Conservation (phyloP, 2,329 filamentous ascomycete genomes). For the Pezicula radicicola region DNA sequence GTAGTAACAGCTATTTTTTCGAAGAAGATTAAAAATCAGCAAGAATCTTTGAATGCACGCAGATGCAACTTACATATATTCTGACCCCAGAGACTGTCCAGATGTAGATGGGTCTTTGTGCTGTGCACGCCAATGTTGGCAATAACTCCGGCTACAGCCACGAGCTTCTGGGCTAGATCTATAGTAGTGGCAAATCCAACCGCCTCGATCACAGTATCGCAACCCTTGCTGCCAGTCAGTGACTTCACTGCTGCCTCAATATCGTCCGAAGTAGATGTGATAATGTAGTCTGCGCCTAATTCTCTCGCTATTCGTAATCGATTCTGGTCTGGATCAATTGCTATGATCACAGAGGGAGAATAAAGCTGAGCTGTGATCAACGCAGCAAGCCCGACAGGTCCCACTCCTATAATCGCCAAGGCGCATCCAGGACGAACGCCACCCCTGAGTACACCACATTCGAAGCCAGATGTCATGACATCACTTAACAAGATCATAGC, state of each 20-base stretch:
- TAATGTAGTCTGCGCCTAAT: slow-evolving; percentile 44
- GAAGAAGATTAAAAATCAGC: background rate
- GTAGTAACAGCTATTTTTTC: slow-evolving; percentile 42
- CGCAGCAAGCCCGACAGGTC: slow-evolving; percentile 49
- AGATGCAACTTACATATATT: slow-evolving; percentile 44
- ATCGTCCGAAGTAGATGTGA: slow-evolving; percentile 34
- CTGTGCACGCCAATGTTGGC: slow-evolving; percentile 58
- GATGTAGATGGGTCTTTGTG: slow-evolving; percentile 42
- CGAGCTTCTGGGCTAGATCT: slow-evolving; percentile 47
- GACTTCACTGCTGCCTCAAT: slow-evolving; percentile 33
- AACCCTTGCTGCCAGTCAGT: slow-evolving; percentile 45
- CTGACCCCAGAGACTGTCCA: slow-evolving; percentile 50
- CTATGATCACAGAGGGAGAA: slow-evolving; percentile 45
- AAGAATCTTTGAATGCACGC: slow-evolving; percentile 7
- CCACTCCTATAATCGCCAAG: slow-evolving; percentile 50
- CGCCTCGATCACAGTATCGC: slow-evolving; percentile 54
- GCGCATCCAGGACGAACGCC: slow-evolving; percentile 46
- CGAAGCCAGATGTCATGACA: slow-evolving; percentile 51
- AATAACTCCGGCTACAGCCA: slow-evolving; percentile 48
- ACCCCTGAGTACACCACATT: slow-evolving; percentile 48
- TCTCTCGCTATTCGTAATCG: slow-evolving; percentile 42
- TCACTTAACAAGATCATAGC: slow-evolving; percentile 57
- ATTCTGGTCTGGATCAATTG: slow-evolving; percentile 46
- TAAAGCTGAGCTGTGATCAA: slow-evolving; percentile 51
- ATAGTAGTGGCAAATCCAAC: slow-evolving; percentile 52